Evolutionary conservation across 257 asterid species (phyloP).

Genomic region (Rehmannia glutinosa): DNA sequence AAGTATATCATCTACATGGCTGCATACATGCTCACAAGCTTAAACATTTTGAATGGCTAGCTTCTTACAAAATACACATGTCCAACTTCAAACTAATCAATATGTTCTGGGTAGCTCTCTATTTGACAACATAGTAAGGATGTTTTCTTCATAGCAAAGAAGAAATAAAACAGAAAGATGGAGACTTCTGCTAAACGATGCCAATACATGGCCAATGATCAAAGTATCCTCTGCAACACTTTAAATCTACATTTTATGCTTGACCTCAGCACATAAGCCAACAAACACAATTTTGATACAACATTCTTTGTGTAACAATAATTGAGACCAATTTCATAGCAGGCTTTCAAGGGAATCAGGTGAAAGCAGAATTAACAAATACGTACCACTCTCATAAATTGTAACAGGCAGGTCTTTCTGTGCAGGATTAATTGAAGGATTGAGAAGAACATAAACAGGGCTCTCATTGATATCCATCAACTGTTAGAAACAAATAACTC

Average conservation of each 20-base stretch:
- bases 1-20: neutral
- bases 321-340: neutral
- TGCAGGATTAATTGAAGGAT: constrained; percentile 84
- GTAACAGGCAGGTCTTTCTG: constrained; percentile 93
- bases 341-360: neutral
- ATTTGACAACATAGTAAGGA: neutral
- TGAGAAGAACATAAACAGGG: constrained; percentile 89
- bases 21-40: neutral
- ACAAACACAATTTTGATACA: neutral
- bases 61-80: neutral
- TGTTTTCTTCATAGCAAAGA: neutral
- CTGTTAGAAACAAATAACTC: constrained; percentile 33
- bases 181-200: neutral
- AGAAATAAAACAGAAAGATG: neutral
- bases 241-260: neutral
- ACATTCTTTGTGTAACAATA: neutral
- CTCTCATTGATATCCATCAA: constrained; percentile 95
- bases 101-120: neutral
- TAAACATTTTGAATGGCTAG: neutral
- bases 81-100: constrained; percentile 14
- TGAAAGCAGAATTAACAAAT: neutral
- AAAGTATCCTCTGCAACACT: neutral
- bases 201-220: neutral
- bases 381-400: constrained; percentile 89
- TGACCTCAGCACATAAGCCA: neutral